Evolutionary conservation across 305 asterid species (phyloP), one percentile per base, ranked within the genome.

Genomic region (Andrographis paniculata): DNA sequence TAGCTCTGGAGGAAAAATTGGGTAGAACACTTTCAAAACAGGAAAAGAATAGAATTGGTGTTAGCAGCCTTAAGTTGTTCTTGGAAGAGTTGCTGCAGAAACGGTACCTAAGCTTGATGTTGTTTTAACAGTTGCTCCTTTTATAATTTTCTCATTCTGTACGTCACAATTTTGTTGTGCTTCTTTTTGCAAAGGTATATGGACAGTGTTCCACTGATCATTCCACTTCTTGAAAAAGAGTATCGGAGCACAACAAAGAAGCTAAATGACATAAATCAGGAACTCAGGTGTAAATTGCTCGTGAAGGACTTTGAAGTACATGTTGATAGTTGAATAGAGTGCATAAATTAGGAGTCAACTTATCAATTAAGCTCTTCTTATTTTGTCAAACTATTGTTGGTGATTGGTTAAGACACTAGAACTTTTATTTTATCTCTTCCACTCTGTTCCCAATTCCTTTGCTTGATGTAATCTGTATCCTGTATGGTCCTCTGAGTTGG

Each of bases 151-250:
- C 50, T 62, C 24, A 59, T 64, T 53, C 58, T 46, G 44, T 23
- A 59, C 55, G 69, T 63, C 50, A 30, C 47, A 45, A 40, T 33
- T 6, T 9, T 65, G 49, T 60, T 48, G 60, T 59, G 49, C 52
- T 42, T 56, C 48, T 49, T 24, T 65, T 53, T 20, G 14, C 55
- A 22, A 55, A 89, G 95, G 93, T 89, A 82, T 51, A 75, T 82
- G 95, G 89, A 89, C 56, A 82, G 88, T 42, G 93, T 89, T 35
- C 98, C 98, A 49, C 61, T 79, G 68, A 80, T 89, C 69, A 76
- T 89, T 61, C 95, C 95, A 28, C 95, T 87, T 67, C 95, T 85
- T 40, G 98, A 89, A 62, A 85, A 82, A 71, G 94, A 89, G 72
- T 33, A 74, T 23, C 89, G 98, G 58, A 66, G 80, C 63, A 65